Evolutionary conservation across 1,284 basidiomycete genomes (phyloP).

Genomic region (Trametes polyzona): DNA sequence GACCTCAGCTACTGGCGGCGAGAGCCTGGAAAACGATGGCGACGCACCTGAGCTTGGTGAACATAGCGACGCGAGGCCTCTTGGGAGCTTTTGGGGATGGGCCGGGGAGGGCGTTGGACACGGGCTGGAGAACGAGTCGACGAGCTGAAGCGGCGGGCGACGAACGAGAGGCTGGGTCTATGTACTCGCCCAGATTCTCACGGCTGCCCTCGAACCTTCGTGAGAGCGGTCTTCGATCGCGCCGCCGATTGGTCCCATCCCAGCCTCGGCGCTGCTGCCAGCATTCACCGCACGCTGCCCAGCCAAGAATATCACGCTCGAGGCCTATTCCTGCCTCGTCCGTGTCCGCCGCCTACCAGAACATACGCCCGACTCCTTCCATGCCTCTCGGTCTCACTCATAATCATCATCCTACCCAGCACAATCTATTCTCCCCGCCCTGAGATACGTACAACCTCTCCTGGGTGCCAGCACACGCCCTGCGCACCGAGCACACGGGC

Average conservation of each 20-base stretch:
- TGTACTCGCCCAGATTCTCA: constrained; percentile 16
- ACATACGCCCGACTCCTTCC: not conserved
- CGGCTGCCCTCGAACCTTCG: constrained; percentile 20
- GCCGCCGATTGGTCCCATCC: constrained; percentile 2
- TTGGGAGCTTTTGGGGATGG: constrained; percentile 19
- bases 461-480: not conserved
- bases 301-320: constrained; percentile 14
- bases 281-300: constrained; percentile 3
- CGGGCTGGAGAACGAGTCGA: constrained; percentile 7
- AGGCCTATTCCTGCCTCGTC: constrained; percentile 3
- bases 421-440: not conserved
- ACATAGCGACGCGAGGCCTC: constrained; percentile 38
- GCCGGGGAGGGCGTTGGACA: constrained; percentile 9
- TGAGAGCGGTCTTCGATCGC: not conserved
- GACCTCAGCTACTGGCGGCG: not conserved
- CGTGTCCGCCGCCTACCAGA: not conserved
- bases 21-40: not conserved
- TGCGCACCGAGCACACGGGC: constrained; percentile 1
- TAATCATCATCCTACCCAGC: too few relatives aligned
- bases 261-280: too few relatives aligned
- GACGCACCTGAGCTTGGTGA: constrained; percentile 39
- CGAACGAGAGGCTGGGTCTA: constrained; percentile 1
- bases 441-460: constrained; percentile 1
- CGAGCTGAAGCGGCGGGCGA: constrained; percentile 14
- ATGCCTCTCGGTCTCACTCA: constrained; percentile 1